A percentile compares a stretch with the other conserved stretches of the same genome.
Conservation (phyloP, 2,329 filamentous ascomycete genomes). For the Ambrosiella xylebori region DNA sequence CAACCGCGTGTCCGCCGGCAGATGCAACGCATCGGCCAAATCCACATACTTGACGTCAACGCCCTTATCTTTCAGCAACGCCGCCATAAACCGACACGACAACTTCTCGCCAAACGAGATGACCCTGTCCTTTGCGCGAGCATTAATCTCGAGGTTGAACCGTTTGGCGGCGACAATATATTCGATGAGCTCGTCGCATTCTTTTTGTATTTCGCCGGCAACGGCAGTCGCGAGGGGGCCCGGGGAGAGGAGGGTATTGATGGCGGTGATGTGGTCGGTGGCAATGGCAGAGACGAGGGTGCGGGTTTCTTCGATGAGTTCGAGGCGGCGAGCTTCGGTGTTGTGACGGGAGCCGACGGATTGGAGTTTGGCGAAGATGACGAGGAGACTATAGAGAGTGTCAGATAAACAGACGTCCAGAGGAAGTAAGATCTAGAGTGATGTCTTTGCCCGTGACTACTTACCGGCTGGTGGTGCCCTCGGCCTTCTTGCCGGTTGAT, state of each 20-base stretch:
- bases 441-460: constrained; percentile 24
- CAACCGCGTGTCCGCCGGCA: constrained; percentile 40
- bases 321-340: constrained; percentile 33
- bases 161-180: constrained; percentile 48
- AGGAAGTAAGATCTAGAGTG: background rate
- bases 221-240: constrained; percentile 40
- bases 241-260: constrained; percentile 43
- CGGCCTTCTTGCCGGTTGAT: constrained; percentile 83
- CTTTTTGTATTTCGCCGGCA: constrained; percentile 49
- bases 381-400: constrained; percentile 28
- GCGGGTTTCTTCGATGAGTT: constrained; percentile 47
- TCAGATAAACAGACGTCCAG: background rate
- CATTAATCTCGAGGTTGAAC: constrained; percentile 59
- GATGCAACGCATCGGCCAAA: constrained; percentile 64
- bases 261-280: constrained; percentile 62
- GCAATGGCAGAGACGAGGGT: constrained; percentile 66
- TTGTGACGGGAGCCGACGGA: constrained; percentile 35
- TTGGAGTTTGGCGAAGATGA: constrained; percentile 40
- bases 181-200: constrained; percentile 67
- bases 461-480: constrained; percentile 89
- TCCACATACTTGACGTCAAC: constrained; percentile 83
- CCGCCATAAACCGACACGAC: constrained; percentile 80
- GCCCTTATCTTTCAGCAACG: constrained; percentile 63
- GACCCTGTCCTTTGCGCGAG: constrained; percentile 67
- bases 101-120: constrained; percentile 93